Evolutionary conservation across 768 basidiomycete genomes (phyloP), one percentile per base, ranked within the genome.

Genomic region (Tephrocybe sp.): DNA sequence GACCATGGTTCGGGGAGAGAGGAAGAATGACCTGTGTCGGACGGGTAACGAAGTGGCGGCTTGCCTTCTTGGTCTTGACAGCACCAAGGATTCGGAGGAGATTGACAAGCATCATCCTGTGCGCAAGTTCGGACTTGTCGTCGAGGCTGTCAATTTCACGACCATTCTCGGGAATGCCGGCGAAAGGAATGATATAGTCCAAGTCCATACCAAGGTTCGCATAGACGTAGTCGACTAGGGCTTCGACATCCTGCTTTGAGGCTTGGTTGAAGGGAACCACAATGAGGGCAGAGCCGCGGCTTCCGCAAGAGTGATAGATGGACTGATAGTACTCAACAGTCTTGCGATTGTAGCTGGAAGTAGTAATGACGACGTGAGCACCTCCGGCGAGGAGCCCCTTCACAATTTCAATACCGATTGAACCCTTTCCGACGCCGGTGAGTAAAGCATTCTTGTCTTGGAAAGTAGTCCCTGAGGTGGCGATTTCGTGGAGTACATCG

Each of bases 221-320:
- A 71, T 98, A 99, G 69, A 99, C 95, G 67, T 98, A 99, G 70
- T 98, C 95, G 58, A 99, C 85, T 44, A 99, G 83, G 4, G 94
- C 93, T 62, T 99, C 97, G 31, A 97, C 92, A 57, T 99, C 97
- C 66, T 98, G 97, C 70, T 93, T 97, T 3, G 97, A 98, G 23
- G 90, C 97, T 67, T 98, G 95, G 63, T 99, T 99, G 83, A 98
- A 99, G 12, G 97, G 97, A 27, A 99, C 95, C 43, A 99, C 95
- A 11, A 94, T 94, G 38, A 99, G 78, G 16, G 93, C 90, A n/a
- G 95, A 94, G 8, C 94, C 95, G 56, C 91, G 87, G 58, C 91
- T 92, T 16, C 97, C 97, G 60, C 86, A 86, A 51, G 88, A 86
- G 68, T 98, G 97, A 82, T 88, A 99, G 68, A 98, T 94, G 38